Conservation (phyloP, 2,329 filamentous ascomycete genomes). For the Talaromyces sp. region DNA sequence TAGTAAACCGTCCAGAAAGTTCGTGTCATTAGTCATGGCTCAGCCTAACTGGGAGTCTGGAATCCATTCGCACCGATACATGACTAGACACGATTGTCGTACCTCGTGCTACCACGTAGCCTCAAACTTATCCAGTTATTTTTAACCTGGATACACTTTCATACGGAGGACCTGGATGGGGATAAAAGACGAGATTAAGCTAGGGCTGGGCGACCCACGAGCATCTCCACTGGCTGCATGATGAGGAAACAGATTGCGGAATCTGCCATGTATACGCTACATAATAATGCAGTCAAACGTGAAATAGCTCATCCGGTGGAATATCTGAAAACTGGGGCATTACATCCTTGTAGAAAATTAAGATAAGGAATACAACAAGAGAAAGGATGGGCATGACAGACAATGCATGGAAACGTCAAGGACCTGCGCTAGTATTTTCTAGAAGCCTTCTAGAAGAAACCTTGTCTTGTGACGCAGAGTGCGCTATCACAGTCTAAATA, state of each 20-base stretch:
- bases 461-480: slow-evolving; percentile 1
- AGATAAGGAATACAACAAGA: not conserved
- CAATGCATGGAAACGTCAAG: not conserved
- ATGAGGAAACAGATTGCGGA: not conserved
- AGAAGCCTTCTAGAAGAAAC: slow-evolving; percentile 14
- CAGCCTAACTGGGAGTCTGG: not conserved
- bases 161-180: not conserved
- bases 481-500: not conserved
- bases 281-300: not conserved
- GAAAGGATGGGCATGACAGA: not conserved
- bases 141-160: not conserved
- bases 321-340: not conserved
- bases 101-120: not conserved
- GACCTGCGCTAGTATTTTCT: slow-evolving; percentile 13
- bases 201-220: not conserved
- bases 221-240: not conserved
- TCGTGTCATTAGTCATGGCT: slow-evolving; percentile 1
- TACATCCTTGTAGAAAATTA: not conserved
- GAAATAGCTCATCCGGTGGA: not conserved
- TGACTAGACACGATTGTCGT: not conserved
- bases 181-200: not conserved
- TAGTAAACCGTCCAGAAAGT: not conserved
- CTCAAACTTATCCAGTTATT: not conserved
- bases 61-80: not conserved
- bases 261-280: not conserved